Percentiles rank a stretch among this genome's conserved stretches.
phyloP scores from a whole-genome alignment of 2,329 filamentous ascomycete genomes.

The Microsporum ferrugineum region DNA sequence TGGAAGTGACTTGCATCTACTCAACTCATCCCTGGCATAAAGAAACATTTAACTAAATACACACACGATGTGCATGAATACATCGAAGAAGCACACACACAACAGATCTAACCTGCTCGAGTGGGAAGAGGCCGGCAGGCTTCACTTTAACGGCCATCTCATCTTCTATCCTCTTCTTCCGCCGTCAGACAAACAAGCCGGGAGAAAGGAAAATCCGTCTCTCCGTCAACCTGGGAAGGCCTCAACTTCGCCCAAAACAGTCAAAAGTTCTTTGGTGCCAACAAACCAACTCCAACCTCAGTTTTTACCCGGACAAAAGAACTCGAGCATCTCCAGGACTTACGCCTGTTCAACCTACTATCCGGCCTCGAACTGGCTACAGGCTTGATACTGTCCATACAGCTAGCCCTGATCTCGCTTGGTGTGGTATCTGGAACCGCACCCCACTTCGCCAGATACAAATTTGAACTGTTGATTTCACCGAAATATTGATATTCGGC shows the following conservation, averaged over 20 bases:
- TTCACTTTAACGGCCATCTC: neutral
- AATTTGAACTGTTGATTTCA: neutral
- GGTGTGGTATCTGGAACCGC: neutral
- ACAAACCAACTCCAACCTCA: neutral
- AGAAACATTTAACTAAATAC: too few species aligned
- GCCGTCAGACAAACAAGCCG: neutral
- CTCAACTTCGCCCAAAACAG: neutral
- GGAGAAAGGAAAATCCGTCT: neutral
- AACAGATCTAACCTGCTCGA: neutral
- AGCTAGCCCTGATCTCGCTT: neutral
- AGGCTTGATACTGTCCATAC: neutral
- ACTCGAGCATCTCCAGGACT: neutral
- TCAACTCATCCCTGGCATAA: too few species aligned
- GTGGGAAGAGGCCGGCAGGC: neutral
- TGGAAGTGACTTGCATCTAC: neutral
- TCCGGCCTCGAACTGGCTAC: neutral
- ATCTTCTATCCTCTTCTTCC: neutral
- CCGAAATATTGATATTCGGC: neutral
- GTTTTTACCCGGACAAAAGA: neutral
- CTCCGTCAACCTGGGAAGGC: neutral
- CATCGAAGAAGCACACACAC: too few species aligned
- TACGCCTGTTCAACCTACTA: neutral
- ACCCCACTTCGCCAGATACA: constrained; percentile 2
- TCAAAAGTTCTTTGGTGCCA: neutral
- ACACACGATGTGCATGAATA: too few species aligned